These are phyloP conservation scores for Trypethelium eluteriae DNA, from an alignment of 495 filamentous ascomycete species.

Conservation along the genomic window DNA sequence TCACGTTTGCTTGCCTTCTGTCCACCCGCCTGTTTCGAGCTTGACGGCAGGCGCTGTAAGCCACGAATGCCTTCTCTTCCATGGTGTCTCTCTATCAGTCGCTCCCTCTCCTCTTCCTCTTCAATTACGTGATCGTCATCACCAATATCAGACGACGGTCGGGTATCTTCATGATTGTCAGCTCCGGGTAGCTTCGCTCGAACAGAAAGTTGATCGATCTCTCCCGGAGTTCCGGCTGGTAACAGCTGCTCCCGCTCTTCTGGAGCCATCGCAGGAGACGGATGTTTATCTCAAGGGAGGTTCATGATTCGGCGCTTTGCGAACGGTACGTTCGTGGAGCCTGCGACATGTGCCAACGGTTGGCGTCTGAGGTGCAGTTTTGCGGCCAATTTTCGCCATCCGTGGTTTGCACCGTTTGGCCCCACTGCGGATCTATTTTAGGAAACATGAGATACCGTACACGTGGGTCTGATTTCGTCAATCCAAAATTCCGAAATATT, in stretches of 20 bases:
- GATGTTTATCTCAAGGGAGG: neutral
- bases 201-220: neutral
- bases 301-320: neutral
- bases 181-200: neutral
- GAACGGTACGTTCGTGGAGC: too few relatives aligned
- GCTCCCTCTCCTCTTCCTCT: slow-evolving; percentile 4
- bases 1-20: neutral
- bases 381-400: too few relatives aligned
- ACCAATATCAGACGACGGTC: neutral
- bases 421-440: too few relatives aligned
- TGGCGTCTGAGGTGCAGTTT: too few relatives aligned
- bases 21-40: neutral
- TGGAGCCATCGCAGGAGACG: neutral
- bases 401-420: too few relatives aligned
- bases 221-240: neutral
- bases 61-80: neutral
- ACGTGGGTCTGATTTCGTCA: too few relatives aligned
- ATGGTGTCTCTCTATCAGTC: neutral
- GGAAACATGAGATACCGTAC: too few relatives aligned
- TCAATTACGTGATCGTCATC: neutral
- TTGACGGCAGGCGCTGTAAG: neutral
- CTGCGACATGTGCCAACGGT: too few relatives aligned
- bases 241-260: neutral
- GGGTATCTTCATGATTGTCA: neutral
- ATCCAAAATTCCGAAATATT: too few relatives aligned